phyloP scores from a whole-genome alignment of 768 basidiomycete genomes.

The Rhizopogon vinicolor region DNA sequence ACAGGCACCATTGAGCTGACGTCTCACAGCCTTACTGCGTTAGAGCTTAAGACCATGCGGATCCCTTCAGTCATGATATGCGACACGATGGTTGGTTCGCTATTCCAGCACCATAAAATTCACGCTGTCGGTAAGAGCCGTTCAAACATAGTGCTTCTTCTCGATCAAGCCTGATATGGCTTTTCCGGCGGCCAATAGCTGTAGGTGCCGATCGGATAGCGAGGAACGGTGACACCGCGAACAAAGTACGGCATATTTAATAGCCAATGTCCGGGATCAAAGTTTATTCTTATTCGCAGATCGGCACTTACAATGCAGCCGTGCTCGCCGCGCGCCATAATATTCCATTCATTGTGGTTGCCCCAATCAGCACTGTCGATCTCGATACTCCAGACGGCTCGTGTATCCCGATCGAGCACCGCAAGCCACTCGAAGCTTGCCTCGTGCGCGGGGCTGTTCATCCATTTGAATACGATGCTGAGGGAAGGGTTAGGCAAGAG shows the following conservation, averaged over 20 bases:
- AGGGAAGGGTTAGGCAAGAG: slow-evolving; percentile 55
- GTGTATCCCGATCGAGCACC: slow-evolving; percentile 90
- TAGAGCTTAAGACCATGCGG: slow-evolving; percentile 80
- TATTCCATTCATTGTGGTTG: slow-evolving; percentile 91
- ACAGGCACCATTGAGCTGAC: not conserved
- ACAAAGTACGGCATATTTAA: slow-evolving; percentile 56
- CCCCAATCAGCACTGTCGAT: slow-evolving; percentile 91
- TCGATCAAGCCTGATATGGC: not conserved
- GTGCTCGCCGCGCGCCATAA: slow-evolving; percentile 84
- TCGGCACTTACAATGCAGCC: slow-evolving; percentile 96
- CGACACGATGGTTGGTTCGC: slow-evolving; percentile 95
- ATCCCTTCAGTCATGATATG: slow-evolving; percentile 93
- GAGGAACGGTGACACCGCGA: slow-evolving; percentile 93
- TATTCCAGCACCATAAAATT: slow-evolving; percentile 84
- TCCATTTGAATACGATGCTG: slow-evolving; percentile 35
- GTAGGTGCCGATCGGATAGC: slow-evolving; percentile 91
- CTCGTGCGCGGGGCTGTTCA: slow-evolving; percentile 80
- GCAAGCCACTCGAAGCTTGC: slow-evolving; percentile 84
- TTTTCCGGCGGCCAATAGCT: slow-evolving; percentile 31
- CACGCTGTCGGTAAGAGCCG: slow-evolving; percentile 66
- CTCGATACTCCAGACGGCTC: slow-evolving; percentile 69
- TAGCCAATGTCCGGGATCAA: not conserved
- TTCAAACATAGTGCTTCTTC: not conserved
- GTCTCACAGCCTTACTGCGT: slow-evolving; percentile 67
- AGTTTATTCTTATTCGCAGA: slow-evolving; percentile 27